Base-by-base conservation (phyloP, 352 stramenopile species). In the Phytophthora cactorum region DNA sequence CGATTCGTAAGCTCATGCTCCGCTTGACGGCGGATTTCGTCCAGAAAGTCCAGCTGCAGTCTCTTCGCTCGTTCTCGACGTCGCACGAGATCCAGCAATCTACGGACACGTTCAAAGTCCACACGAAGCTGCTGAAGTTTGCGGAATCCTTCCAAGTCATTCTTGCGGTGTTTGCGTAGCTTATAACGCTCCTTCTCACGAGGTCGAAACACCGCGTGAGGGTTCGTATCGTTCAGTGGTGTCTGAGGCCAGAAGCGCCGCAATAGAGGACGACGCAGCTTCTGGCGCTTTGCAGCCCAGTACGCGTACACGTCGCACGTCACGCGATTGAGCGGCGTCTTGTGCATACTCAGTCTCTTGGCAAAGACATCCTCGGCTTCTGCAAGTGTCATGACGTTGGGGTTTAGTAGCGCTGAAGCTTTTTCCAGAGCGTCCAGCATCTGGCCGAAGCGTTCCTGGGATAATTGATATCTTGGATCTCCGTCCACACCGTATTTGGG, bases 121-220 rank as follows among this genome's bases (percentile, higher is more conserved):
- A 89, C 74, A 47, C 91, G 86, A 27, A 99, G 74, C 63, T 97
- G 89, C 69, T 97, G 87, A 63, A 99, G 75, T 74, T 99, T 99
- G 22, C 89, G 86, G 75, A 96, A 98, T 6, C 92, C 93, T 63
- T 98, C 95, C 61, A 98, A 82, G 81, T 99, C 97, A 76, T 99
- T 99, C 73, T 98, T 96, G 59, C 96, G 89, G 64, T 98, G 97
- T 68, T 98, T 98, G 8, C 96, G 85, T 7, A 99, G 77, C 72
- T 98, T 98, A 79, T 98, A 98, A 15, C 97, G 96, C 77, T 99
- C 88, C 77, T 99, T 99, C 70, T 99, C 96, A 38, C 97, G 88
- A 22, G 97, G 97, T 15, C 97, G 93, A 75, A 99, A 99, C n/a
- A 99, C 97, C 52, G 97, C 72, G 69, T 99, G 97, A 31, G 98